Conservation (phyloP, 2,329 filamentous ascomycete genomes). For the Arthrobotrys entomopaga region DNA sequence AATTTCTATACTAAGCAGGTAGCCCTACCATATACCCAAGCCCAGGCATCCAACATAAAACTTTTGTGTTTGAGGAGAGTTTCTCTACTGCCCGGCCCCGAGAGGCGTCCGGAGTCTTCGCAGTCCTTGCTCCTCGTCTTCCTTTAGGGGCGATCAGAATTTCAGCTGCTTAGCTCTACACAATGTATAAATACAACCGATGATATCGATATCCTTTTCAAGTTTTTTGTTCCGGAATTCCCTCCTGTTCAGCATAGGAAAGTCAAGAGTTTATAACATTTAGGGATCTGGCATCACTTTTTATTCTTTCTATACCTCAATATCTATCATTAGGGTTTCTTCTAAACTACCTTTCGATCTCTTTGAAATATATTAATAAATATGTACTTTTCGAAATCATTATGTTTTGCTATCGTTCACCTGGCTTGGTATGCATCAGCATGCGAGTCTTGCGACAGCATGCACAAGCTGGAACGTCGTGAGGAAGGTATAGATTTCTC, state of each 20-base stretch:
- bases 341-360: background rate
- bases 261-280: too few relatives aligned
- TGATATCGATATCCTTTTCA: too few relatives aligned
- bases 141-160: background rate
- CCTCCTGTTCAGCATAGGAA: too few relatives aligned
- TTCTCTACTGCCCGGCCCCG: too few relatives aligned
- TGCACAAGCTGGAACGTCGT: conserved; percentile 38
- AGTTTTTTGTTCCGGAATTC: too few relatives aligned
- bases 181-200: background rate
- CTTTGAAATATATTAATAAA: conserved; percentile 2
- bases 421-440: conserved; percentile 31
- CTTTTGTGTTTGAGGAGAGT: too few relatives aligned
- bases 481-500: conserved; percentile 32
- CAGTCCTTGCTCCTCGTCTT: background rate
- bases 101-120: too few relatives aligned
- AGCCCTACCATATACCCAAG: conserved; percentile 16
- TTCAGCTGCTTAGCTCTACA: background rate
- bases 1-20: conserved; percentile 20
- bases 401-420: conserved; percentile 21
- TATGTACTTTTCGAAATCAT: conserved; percentile 45
- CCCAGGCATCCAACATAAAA: background rate
- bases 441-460: conserved; percentile 43
- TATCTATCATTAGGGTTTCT: background rate
- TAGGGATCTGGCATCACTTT: too few relatives aligned
- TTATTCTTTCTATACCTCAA: too few relatives aligned